Percentiles rank a stretch among this genome's conserved stretches.
phyloP scores from a whole-genome alignment of 768 basidiomycete genomes.

The Rhodocollybia butyracea region DNA sequence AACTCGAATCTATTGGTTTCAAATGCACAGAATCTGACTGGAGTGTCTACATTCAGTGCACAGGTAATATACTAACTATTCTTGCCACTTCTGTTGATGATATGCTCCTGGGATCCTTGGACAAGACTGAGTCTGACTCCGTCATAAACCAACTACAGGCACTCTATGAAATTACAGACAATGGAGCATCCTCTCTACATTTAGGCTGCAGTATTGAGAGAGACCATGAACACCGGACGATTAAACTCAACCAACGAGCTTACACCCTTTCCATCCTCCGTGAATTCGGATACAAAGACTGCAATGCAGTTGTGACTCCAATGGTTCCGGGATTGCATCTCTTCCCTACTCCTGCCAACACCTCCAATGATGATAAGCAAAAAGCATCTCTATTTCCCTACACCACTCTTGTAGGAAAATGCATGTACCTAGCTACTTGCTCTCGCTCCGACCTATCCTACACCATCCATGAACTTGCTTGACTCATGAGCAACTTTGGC shows the following conservation, averaged over 20 bases:
- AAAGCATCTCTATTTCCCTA: too few species aligned
- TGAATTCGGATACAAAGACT: constrained; percentile 9
- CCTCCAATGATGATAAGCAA: not conserved
- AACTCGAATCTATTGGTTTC: constrained; percentile 8
- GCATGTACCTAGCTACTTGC: too few species aligned
- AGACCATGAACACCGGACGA: not conserved
- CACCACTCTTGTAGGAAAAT: too few species aligned
- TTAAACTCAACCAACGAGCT: constrained; percentile 8
- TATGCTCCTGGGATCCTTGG: not conserved
- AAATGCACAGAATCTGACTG: constrained; percentile 8
- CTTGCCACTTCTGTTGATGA: not conserved
- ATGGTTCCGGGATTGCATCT: not conserved
- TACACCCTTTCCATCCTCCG: constrained; percentile 13
- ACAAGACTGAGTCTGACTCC: not conserved
- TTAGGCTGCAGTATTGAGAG: not conserved
- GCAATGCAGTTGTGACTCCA: constrained; percentile 7
- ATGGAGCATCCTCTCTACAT: not conserved
- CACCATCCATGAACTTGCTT: too few species aligned
- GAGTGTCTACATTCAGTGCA: constrained; percentile 8
- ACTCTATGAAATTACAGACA: too few species aligned
- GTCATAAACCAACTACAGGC: not conserved
- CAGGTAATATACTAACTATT: not conserved
- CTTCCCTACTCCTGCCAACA: not conserved
- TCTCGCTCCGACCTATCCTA: too few species aligned
- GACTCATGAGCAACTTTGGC: constrained; percentile 8